These are phyloP conservation scores for Sonneratia caseolaris DNA, from an alignment of 345 rosid species.

Conservation along the genomic window DNA sequence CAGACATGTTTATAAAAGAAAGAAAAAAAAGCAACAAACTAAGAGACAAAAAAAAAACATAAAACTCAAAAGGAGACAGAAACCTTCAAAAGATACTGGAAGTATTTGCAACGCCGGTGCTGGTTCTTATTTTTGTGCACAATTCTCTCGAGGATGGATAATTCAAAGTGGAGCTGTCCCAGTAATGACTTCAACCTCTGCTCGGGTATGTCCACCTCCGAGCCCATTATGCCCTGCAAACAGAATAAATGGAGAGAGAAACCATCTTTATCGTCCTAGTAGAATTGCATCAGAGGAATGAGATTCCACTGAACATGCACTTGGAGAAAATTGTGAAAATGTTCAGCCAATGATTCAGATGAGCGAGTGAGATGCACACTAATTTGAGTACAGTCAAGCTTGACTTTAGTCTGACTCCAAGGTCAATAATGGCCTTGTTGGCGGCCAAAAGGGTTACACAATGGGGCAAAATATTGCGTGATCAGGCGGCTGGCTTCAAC, in stretches of 20 bases:
- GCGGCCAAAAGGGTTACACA: no score
- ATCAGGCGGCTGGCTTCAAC: no score
- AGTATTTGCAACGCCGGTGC: slow-evolving; percentile 79
- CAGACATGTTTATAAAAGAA: no score
- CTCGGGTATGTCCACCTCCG: slow-evolving; percentile 30
- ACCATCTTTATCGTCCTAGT: no score
- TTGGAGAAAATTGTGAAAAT: background rate
- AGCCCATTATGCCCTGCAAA: slow-evolving; percentile 18
- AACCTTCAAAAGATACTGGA: slow-evolving; percentile 83
- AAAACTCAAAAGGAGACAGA: background rate
- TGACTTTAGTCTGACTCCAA: no score
- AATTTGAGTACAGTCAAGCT: no score
- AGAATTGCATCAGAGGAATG: no score
- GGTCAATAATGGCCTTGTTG: no score
- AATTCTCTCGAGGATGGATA: slow-evolving; percentile 60
- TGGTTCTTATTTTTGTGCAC: slow-evolving; percentile 92
- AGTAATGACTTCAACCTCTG: slow-evolving; percentile 47
- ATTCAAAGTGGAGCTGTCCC: slow-evolving; percentile 46
- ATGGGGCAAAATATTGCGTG: no score
- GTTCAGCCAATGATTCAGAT: background rate
- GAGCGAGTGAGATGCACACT: background rate
- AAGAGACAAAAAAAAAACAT: background rate
- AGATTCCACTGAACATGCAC: no score
- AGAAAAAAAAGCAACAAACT: background rate
- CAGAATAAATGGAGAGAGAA: background rate